Conservation (phyloP, 768 basidiomycete species). For the Amanita exitialis region DNA sequence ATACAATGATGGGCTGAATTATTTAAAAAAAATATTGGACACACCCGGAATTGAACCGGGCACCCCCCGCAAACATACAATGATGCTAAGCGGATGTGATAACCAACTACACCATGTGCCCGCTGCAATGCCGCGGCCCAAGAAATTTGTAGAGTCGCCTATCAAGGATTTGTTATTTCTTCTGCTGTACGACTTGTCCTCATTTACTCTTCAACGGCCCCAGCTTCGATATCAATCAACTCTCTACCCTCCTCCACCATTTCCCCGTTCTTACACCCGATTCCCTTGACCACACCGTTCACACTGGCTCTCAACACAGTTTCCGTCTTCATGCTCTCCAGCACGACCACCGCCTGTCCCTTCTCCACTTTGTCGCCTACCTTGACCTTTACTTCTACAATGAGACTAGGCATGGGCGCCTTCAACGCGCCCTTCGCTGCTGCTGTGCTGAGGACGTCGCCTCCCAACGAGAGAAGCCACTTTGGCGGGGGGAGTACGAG, state of each 20-base stretch:
- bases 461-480: conserved; percentile 62
- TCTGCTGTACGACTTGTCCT: no score
- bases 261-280: conserved; percentile 77
- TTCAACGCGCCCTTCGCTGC: conserved; percentile 39
- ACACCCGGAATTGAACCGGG: conserved; percentile 10
- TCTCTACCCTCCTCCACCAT: conserved; percentile 87
- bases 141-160: no score
- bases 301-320: conserved; percentile 70
- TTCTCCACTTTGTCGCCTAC: conserved; percentile 71
- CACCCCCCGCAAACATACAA: conserved; percentile 6
- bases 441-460: conserved; percentile 40
- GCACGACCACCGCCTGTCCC: conserved; percentile 71
- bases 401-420: conserved; percentile 90
- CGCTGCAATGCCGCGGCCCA: neutral
- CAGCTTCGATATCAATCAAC: conserved; percentile 57
- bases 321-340: conserved; percentile 99
- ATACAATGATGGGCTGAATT: no score
- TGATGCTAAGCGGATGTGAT: conserved; percentile 11
- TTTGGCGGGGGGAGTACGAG: conserved; percentile 59
- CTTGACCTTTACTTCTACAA: conserved; percentile 79
- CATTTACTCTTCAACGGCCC: conserved; percentile 12
- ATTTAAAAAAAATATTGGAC: conserved; percentile 2
- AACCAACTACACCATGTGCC: conserved; percentile 9
- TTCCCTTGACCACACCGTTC: conserved; percentile 57
- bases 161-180: no score